phyloP scores from a whole-genome alignment of 225 moss, liverwort and hornwort species.

The Asterella californica region DNA sequence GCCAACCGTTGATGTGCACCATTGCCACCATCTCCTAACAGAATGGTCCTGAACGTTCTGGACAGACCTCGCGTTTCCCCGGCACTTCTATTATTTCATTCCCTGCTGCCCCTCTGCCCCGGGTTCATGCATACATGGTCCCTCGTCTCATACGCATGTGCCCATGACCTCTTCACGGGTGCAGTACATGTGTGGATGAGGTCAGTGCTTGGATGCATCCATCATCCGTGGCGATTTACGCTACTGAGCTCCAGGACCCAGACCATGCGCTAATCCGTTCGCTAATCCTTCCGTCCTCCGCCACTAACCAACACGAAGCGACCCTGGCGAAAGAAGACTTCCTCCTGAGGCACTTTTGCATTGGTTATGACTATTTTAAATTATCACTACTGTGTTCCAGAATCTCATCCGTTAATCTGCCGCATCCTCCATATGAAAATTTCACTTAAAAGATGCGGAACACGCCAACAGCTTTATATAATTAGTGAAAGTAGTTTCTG shows the following conservation, averaged over 20 bases:
- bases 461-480: too few species aligned
- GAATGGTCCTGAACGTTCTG: conserved; percentile 18
- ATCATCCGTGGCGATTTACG: not conserved
- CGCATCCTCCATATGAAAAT: too few species aligned
- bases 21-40: conserved; percentile 12
- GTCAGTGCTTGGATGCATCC: conserved; percentile 9
- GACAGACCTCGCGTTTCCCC: conserved; percentile 9
- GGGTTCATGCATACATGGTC: conserved; percentile 2
- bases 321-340: not conserved
- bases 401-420: too few species aligned
- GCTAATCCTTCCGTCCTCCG: not conserved
- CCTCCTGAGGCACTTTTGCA: not conserved
- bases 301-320: not conserved
- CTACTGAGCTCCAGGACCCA: too few species aligned
- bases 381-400: too few species aligned
- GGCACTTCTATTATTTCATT: conserved; percentile 1
- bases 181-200: conserved; percentile 16
- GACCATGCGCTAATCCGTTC: conserved; percentile 8
- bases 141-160: conserved; percentile 16
- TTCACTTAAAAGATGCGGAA: too few species aligned
- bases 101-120: conserved; percentile 3
- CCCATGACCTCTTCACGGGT: conserved; percentile 11
- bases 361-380: too few species aligned
- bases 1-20: not conserved
- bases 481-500: too few species aligned